Conservation (phyloP, 2,329 filamentous ascomycete species). For the Venturiaceae sp. region DNA sequence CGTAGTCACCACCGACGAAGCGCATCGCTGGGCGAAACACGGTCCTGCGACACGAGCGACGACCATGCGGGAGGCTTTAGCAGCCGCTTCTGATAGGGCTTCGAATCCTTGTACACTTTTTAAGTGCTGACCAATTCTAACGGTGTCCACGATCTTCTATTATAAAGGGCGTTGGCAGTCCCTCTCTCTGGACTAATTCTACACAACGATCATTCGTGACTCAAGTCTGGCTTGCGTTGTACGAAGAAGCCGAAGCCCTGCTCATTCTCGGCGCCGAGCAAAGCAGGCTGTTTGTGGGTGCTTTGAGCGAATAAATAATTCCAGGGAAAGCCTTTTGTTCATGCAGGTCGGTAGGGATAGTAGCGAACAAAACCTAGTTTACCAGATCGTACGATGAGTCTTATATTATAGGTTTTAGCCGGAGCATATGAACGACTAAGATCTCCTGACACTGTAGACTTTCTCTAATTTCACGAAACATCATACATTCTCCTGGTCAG, state of each 20-base stretch:
- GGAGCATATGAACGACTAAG: neutral
- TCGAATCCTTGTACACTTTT: neutral
- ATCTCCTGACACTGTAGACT: too few relatives aligned
- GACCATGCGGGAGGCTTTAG: neutral
- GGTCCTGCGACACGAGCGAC: neutral
- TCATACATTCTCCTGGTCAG: too few relatives aligned
- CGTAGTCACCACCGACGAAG: neutral
- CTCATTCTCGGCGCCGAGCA: neutral
- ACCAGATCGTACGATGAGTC: neutral
- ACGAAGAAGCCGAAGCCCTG: neutral
- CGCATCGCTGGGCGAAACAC: neutral
- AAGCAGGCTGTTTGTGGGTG: neutral
- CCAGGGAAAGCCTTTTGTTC: neutral
- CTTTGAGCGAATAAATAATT: neutral
- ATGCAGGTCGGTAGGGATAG: too few relatives aligned
- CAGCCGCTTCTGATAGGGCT: neutral
- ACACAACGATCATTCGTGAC: neutral
- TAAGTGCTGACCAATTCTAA: neutral
- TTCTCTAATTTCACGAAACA: too few relatives aligned
- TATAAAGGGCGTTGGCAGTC: neutral
- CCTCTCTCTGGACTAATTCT: neutral
- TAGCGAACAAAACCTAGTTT: too few relatives aligned
- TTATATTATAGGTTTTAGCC: neutral
- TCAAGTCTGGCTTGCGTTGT: neutral
- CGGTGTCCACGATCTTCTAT: neutral